Percentiles rank a stretch among this genome's conserved stretches.
Conservation (phyloP, 179 eudicot species). For the Corrigiola litoralis region DNA sequence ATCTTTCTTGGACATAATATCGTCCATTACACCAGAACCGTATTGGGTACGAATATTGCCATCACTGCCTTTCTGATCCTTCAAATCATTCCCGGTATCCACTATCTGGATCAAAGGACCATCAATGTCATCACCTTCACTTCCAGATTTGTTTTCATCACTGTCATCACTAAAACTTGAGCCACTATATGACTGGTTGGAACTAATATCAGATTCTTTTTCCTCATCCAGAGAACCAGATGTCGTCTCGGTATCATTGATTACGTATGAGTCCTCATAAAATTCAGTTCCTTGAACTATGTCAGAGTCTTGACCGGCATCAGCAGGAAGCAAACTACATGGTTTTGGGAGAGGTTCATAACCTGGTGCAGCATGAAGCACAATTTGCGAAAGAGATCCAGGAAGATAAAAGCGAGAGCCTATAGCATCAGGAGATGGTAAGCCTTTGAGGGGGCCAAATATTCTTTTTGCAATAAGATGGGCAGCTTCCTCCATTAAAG, state of each 20-base stretch:
- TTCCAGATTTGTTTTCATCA: slow-evolving; percentile 38
- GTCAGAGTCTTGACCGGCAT: slow-evolving; percentile 23
- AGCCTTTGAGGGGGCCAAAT: slow-evolving; percentile 39
- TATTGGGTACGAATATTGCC: slow-evolving; percentile 21
- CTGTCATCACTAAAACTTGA: slow-evolving; percentile 37
- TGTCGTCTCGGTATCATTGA: slow-evolving; percentile 45
- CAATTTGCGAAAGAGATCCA: slow-evolving; percentile 96
- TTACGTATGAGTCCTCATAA: slow-evolving; percentile 33
- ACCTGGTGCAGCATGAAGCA: slow-evolving; percentile 97
- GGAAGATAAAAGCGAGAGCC: slow-evolving; percentile 82
- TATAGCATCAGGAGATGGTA: slow-evolving; percentile 36
- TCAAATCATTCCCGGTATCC: slow-evolving; percentile 38
- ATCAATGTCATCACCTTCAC: slow-evolving; percentile 32
- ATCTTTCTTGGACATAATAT: slow-evolving; percentile 58
- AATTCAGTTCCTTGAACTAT: slow-evolving; percentile 24
- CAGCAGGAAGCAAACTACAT: slow-evolving; percentile 50
- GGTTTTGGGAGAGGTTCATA: slow-evolving; percentile 96
- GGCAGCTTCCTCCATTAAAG: slow-evolving; percentile 31
- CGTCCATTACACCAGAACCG: slow-evolving; percentile 48
- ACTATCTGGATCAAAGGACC: slow-evolving; percentile 66
- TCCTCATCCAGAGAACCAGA: slow-evolving; percentile 68
- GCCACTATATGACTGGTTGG: slow-evolving; percentile 53
- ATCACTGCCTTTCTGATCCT: slow-evolving; percentile 26
- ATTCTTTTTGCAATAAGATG: slow-evolving; percentile 42
- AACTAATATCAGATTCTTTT: slow-evolving; percentile 52